Evolutionary conservation across 1,284 basidiomycete species (phyloP).

Genomic region (Pholiota adiposa): DNA sequence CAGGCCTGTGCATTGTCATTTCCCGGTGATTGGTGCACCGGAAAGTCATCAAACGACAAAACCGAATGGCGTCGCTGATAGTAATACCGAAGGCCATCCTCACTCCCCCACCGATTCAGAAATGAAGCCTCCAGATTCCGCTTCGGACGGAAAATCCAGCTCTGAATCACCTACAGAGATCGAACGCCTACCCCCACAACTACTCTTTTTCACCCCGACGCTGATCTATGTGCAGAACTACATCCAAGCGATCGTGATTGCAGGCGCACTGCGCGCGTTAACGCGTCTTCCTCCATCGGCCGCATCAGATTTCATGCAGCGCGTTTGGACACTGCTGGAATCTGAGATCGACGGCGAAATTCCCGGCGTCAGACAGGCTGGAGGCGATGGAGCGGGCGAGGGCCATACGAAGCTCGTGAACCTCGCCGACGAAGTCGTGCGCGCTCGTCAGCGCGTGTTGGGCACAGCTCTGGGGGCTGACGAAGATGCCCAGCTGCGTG

Average conservation of each 20-base stretch:
- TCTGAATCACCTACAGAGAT: background rate
- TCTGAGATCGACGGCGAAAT: conserved; percentile 54
- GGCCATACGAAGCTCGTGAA: conserved; percentile 58
- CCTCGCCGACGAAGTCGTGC: conserved; percentile 72
- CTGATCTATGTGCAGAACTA: conserved; percentile 68
- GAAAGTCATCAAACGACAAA: background rate
- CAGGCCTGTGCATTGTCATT: conserved; percentile 35
- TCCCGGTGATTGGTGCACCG: background rate
- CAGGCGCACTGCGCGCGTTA: conserved; percentile 61
- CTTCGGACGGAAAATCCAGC: background rate
- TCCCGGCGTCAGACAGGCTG: conserved; percentile 3
- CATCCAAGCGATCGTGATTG: conserved; percentile 70
- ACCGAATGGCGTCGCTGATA: background rate
- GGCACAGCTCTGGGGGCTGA: conserved; percentile 33
- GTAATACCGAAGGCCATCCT: background rate
- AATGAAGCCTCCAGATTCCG: background rate
- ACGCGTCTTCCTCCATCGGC: conserved; percentile 41
- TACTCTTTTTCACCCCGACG: conserved; percentile 58
- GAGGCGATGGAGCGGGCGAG: conserved; percentile 8
- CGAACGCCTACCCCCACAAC: conserved; percentile 55
- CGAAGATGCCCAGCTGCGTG: conserved; percentile 54
- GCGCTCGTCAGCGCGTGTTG: conserved; percentile 37
- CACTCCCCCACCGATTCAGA: background rate
- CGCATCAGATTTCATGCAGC: conserved; percentile 49
- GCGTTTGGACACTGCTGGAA: conserved; percentile 67